A percentile compares a stretch with the other conserved stretches of the same genome.
Conservation (phyloP, 1,139 yeast species). For the Blastobotrys buckinghamii region DNA sequence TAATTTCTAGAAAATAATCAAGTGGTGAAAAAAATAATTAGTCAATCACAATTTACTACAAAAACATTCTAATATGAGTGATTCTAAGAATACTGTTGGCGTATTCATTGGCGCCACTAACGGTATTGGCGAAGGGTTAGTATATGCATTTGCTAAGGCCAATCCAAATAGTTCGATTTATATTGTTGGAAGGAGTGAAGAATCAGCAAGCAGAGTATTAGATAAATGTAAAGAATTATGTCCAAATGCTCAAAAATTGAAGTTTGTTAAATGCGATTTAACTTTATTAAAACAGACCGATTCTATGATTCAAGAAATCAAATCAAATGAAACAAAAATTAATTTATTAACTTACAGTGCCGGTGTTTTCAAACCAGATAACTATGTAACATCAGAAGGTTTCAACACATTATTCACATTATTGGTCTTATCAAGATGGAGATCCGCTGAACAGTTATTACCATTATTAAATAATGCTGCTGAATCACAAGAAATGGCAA, state of each 20-base stretch:
- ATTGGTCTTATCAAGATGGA: not conserved
- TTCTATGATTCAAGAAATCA: not conserved
- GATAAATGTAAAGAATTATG: constrained; percentile 15
- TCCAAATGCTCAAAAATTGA: not conserved
- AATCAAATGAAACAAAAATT: not conserved
- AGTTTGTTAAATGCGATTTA: not conserved
- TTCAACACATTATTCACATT: not conserved
- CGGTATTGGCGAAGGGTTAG: constrained; percentile 31
- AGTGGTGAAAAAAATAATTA: too few relatives aligned
- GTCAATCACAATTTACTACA: too few relatives aligned
- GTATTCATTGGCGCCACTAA: constrained; percentile 32
- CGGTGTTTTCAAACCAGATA: not conserved
- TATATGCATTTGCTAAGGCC: constrained; percentile 27
- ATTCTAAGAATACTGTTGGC: constrained; percentile 24
- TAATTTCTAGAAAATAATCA: too few relatives aligned
- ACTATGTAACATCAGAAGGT: not conserved
- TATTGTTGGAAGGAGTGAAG: constrained; percentile 29
- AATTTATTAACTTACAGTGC: not conserved
- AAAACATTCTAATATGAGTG: too few relatives aligned
- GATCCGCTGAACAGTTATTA: not conserved
- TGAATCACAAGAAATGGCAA: not conserved
- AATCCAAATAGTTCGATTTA: constrained; percentile 27
- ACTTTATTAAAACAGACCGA: not conserved
- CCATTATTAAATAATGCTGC: not conserved
- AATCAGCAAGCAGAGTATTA: constrained; percentile 21